Evolutionary conservation across 2,329 filamentous ascomycete genomes (phyloP).

Genomic region (Colletotrichum eleusines): DNA sequence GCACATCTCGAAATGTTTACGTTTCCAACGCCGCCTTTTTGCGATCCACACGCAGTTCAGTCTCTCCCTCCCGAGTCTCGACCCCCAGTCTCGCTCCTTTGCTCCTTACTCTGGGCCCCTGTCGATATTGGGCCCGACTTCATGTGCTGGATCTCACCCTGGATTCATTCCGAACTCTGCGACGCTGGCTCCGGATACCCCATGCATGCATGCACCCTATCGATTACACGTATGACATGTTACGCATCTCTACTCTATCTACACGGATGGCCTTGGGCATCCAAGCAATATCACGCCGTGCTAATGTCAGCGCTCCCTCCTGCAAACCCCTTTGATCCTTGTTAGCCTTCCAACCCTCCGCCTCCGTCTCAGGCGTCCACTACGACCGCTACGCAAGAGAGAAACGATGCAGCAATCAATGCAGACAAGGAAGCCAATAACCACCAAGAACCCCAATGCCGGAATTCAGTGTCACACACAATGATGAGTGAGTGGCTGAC

Average conservation of each 20-base stretch:
- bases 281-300: not conserved
- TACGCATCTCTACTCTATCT: too few relatives aligned
- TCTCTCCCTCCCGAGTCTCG: not conserved
- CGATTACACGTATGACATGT: not conserved
- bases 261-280: not conserved
- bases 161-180: conserved; percentile 29
- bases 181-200: conserved; percentile 18
- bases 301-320: conserved; percentile 18
- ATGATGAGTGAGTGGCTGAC: not conserved
- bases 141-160: conserved; percentile 18
- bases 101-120: conserved; percentile 9
- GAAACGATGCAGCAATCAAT: conserved; percentile 9
- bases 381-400: conserved; percentile 27
- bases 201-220: conserved; percentile 20
- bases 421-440: conserved; percentile 6
- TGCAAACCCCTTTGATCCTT: conserved; percentile 18
- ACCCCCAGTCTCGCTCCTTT: not conserved
- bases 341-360: conserved; percentile 15
- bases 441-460: not conserved
- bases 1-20: not conserved
- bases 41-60: not conserved
- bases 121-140: not conserved
- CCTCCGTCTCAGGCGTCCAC: conserved; percentile 6
- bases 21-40: not conserved
- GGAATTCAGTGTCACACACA: not conserved